Evolutionary conservation across 495 filamentous ascomycete genomes (phyloP), one percentile per base, ranked within the genome.

Genomic region (Mytilinidion resinicola): DNA sequence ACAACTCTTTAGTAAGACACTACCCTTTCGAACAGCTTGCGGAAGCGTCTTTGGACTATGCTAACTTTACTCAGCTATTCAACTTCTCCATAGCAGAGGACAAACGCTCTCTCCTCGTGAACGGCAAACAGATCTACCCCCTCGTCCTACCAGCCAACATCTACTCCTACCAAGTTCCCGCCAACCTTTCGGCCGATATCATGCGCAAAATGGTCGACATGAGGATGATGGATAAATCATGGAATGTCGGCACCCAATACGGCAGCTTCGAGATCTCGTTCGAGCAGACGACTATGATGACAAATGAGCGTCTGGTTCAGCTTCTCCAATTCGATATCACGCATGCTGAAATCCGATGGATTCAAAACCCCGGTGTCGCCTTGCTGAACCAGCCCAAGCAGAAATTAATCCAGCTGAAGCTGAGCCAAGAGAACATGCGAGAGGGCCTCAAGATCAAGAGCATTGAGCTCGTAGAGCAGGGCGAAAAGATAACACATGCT

Each of bases 311-410:
- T 9, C 41, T 12, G 7, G 35, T 44, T 34, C 10, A 53, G 34
- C 50, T 52, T 34, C 4, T 63, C 2, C 61, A 63, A 21, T 59
- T 63, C 35, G 56, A 63, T 35, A 38, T 63, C 37, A 59, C 34
- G 10, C 33, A 33, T 1, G 41, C 55, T 20, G 55, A 63, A 55
- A 63, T 51, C n/a, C 42, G 42, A n/a, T 12, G 17, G 0, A 44
- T n/a, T 9, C 19, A 39, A 19, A 59, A 59, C 36, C 51, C 56
- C 3, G 49, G 51, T 8, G 55, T 55, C 36, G 20, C 12, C 11
- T 37, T 9, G 21, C 39, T 63, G 21, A 46, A 63, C n/a, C 57
- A 56, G 50, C 43, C 57, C 17, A 56, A 46, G 21, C 61, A 64
- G 51, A 56, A 56, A 20, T 47, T 64, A 6, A 56, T 64, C 11